Evolutionary conservation across 352 stramenopile genomes (phyloP), one percentile per base, ranked within the genome.

Genomic region (Phytophthora cryptogea): DNA sequence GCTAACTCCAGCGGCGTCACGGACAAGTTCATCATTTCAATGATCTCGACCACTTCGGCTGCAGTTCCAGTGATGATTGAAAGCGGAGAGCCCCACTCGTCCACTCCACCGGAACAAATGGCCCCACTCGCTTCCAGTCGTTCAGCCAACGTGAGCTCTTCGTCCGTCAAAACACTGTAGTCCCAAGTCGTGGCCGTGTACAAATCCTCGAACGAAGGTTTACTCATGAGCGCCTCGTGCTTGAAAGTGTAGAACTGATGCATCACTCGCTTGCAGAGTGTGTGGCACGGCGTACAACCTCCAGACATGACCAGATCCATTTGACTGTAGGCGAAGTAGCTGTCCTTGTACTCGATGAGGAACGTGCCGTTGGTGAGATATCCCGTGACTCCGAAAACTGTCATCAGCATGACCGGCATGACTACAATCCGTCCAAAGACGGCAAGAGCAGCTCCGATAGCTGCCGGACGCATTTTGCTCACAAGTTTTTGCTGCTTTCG

Each of bases 311-410:
- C 64, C 9, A 58, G 53, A 28, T 72, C 64, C 40, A 72, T 54
- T 16, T 68, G 59, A 35, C 59, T 66, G 39, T 69, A 74, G 13
- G 60, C 60, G 16, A 74, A 74, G 54, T 74, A 74, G 66, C 60
- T 70, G 66, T 73, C 28, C 31, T 70, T 61, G 44, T 50, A 60
- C 32, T 61, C 60, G 17, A 74, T 63, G 54, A 74, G 61, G 49
- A 74, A 61, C 11, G 50, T 66, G 49, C 53, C 65, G 36, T 47
- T 20, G 2, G 64, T 32, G 31, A 69, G 49, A 23, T 72, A 72
- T 2, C 59, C 59, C 6, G 63, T 68, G 8, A 59, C 20, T 1
- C 52, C 45, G 11, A 66, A 66, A 20, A 68, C 47, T 6, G 40
- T 43, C 14, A 71, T 5, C 6, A 71, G 45, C 56, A 68, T 66